These are phyloP conservation scores for Brassica napus DNA, from an alignment of 345 rosid genomes.

Conservation along the genomic window Da-Ae NC_063435.1:26912001-26912500, in stretches of 20 bases:
- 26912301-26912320: constrained; percentile 87
- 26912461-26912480: constrained; percentile 69
- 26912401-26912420: constrained; percentile 82
- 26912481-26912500: constrained; percentile 89
- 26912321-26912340: constrained; percentile 70
- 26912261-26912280: constrained; percentile 44
- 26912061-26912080: constrained; percentile 69
- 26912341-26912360: constrained; percentile 69
- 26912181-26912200: background rate
- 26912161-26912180: constrained; percentile 40
- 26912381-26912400: constrained; percentile 70
- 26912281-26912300: constrained; percentile 59
- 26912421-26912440: constrained; percentile 74
- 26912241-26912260: constrained; percentile 51
- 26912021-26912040: constrained; percentile 66
- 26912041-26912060: constrained; percentile 63
- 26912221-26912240: constrained; percentile 53
- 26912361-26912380: constrained; percentile 82
- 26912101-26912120: constrained; percentile 63
- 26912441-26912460: constrained; percentile 76
- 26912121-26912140: constrained; percentile 58
- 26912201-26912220: constrained; percentile 25
- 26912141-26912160: constrained; percentile 81
- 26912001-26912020: constrained; percentile 65
- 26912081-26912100: constrained; percentile 62